phyloP scores from a whole-genome alignment of 106 monocot genomes.

The Posidonia australis region DNA sequence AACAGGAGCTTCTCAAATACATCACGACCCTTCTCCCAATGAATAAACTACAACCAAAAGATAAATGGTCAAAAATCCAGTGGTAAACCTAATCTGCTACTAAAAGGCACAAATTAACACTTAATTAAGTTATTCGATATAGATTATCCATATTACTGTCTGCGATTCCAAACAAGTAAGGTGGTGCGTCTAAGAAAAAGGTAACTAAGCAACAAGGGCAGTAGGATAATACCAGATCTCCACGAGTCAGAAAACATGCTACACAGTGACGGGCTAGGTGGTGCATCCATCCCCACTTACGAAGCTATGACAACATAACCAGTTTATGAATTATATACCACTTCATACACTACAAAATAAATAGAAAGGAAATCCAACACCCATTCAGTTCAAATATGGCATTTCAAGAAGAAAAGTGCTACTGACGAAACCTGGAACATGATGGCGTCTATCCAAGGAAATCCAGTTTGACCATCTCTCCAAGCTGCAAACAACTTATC shows the following conservation, averaged over 20 bases:
- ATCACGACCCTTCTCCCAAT: constrained; percentile 71
- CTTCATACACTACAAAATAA: too few relatives aligned
- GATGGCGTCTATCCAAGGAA: constrained; percentile 96
- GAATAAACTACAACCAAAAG: constrained; percentile 51
- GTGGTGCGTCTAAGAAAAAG: too few relatives aligned
- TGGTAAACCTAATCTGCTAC: too few relatives aligned
- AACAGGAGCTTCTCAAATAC: constrained; percentile 21
- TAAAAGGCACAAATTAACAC: too few relatives aligned
- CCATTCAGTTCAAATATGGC: background rate
- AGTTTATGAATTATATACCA: background rate
- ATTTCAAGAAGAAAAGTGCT: background rate
- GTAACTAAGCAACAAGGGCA: too few relatives aligned
- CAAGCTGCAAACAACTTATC: constrained; percentile 61
- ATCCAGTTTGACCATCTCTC: constrained; percentile 79
- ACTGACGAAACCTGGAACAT: constrained; percentile 60
- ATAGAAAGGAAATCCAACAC: background rate
- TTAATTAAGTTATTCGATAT: too few relatives aligned
- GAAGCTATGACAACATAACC: constrained; percentile 30
- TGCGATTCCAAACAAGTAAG: too few relatives aligned
- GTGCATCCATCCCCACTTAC: constrained; percentile 96
- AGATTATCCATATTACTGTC: too few relatives aligned
- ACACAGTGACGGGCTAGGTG: constrained; percentile 87
- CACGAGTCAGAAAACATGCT: constrained; percentile 88
- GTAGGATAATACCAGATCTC: constrained; percentile 29
- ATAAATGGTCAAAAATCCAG: too few relatives aligned